Conservation (phyloP, 305 asterid genomes). For the Fraxinus nigra region DNA sequence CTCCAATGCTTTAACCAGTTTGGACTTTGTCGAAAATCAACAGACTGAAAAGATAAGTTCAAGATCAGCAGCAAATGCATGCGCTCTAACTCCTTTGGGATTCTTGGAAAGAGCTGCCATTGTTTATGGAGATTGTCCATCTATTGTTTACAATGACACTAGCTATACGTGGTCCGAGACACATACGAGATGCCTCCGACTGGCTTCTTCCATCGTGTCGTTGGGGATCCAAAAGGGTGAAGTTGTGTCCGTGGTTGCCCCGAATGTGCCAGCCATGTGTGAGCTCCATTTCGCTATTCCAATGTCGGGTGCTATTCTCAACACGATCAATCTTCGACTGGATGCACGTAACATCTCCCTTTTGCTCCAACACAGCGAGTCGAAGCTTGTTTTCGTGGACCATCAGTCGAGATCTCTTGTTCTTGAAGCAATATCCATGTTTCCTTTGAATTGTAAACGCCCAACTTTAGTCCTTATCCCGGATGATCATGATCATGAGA, state of each 20-base stretch:
- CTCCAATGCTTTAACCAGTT: neutral
- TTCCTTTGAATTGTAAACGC: neutral
- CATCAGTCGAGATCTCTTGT: neutral
- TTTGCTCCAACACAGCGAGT: conserved; percentile 19
- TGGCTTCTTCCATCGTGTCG: conserved; percentile 39
- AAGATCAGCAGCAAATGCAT: conserved; percentile 32
- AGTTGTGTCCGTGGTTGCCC: conserved; percentile 23
- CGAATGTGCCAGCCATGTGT: conserved; percentile 22
- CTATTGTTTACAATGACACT: conserved; percentile 31
- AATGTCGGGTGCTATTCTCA: conserved; percentile 16
- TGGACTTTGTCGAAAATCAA: neutral
- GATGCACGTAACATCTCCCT: conserved; percentile 11
- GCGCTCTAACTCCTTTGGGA: conserved; percentile 47
- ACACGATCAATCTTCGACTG: conserved; percentile 9
- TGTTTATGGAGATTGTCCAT: conserved; percentile 42
- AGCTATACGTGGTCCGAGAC: conserved; percentile 44
- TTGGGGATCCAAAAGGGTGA: conserved; percentile 7
- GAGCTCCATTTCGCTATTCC: conserved; percentile 25
- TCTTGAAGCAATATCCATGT: conserved; percentile 12
- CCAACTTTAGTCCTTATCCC: conserved; percentile 27
- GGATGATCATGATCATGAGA: conserved; percentile 1
- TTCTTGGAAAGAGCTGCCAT: conserved; percentile 45
- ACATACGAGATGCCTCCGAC: conserved; percentile 26
- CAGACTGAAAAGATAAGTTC: conserved; percentile 1
- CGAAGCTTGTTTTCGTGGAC: conserved; percentile 24